Percentiles rank a stretch among this genome's conserved stretches.
These are phyloP conservation scores for Hypoxylon fuscum DNA, from an alignment of 495 filamentous ascomycete genomes.

Conservation along the genomic window DNA sequence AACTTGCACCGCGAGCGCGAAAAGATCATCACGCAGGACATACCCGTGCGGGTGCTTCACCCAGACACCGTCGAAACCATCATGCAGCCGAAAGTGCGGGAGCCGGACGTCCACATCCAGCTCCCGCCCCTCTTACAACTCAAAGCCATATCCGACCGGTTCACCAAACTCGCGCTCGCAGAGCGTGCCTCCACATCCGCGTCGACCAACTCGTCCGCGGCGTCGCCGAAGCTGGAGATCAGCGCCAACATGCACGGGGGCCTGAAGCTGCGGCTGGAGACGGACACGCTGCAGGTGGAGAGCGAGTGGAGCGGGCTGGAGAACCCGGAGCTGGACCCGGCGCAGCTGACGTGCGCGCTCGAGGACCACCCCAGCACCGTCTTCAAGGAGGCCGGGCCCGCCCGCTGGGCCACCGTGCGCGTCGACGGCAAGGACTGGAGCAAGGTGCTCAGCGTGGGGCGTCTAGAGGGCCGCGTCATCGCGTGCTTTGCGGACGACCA, in stretches of 20 bases:
- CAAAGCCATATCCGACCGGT: conserved; percentile 91
- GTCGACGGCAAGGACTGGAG: conserved; percentile 95
- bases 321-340: conserved; percentile 84
- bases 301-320: conserved; percentile 82
- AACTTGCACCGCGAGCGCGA: conserved; percentile 70
- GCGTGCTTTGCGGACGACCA: conserved; percentile 84
- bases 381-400: conserved; percentile 68
- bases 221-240: conserved; percentile 74
- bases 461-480: conserved; percentile 87
- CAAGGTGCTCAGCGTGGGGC: conserved; percentile 85
- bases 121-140: conserved; percentile 84
- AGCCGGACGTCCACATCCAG: conserved; percentile 93
- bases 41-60: conserved; percentile 89
- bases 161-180: conserved; percentile 75
- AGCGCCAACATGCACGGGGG: conserved; percentile 93
- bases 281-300: conserved; percentile 82
- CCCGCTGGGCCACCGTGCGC: conserved; percentile 83
- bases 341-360: conserved; percentile 68
- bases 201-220: conserved; percentile 28
- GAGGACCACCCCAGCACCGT: conserved; percentile 78
- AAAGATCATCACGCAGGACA: conserved; percentile 92
- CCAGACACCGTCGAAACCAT: conserved; percentile 81
- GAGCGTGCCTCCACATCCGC: conserved; percentile 38
- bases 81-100: conserved; percentile 87
- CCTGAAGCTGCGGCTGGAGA: conserved; percentile 75